Evolutionary conservation across 805 yeast species (phyloP).

Genomic region (Blastobotrys americana): DNA sequence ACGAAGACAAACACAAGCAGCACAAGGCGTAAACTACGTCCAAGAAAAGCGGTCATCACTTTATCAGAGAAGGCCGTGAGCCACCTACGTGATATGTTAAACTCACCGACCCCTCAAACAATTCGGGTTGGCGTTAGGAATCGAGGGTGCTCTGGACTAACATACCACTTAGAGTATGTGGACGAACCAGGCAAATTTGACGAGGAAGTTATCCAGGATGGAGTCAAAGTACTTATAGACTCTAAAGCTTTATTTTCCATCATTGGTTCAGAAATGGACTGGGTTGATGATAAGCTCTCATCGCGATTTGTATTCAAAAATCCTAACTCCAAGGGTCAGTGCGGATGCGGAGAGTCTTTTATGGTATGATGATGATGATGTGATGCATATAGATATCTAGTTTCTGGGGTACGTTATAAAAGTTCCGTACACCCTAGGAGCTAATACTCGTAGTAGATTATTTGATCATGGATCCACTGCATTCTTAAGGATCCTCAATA

Average conservation of each 20-base stretch:
- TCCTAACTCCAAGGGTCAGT: constrained; percentile 95
- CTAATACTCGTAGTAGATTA: no score
- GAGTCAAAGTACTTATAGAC: constrained; percentile 85
- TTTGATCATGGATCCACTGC: no score
- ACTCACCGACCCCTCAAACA: constrained; percentile 80
- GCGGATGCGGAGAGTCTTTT: constrained; percentile 98
- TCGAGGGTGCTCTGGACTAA: constrained; percentile 93
- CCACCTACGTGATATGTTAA: constrained; percentile 60
- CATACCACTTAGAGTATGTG: constrained; percentile 88
- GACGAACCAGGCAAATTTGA: constrained; percentile 89
- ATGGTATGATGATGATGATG: constrained; percentile 74
- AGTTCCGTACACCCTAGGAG: no score
- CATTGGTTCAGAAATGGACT: constrained; percentile 97
- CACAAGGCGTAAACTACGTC: constrained; percentile 55
- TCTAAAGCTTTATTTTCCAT: constrained; percentile 93
- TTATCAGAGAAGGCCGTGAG: constrained; percentile 66
- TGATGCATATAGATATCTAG: not conserved
- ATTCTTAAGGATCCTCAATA: no score
- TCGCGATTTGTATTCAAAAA: constrained; percentile 87
- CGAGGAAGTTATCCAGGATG: constrained; percentile 86
- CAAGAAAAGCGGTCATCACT: constrained; percentile 84
- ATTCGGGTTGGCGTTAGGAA: constrained; percentile 91
- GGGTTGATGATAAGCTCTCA: constrained; percentile 88
- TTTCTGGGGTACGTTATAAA: not conserved
- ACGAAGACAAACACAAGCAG: not conserved